phyloP scores from a whole-genome alignment of 2,329 filamentous ascomycete species.

The Alternaria brassicicola region DNA sequence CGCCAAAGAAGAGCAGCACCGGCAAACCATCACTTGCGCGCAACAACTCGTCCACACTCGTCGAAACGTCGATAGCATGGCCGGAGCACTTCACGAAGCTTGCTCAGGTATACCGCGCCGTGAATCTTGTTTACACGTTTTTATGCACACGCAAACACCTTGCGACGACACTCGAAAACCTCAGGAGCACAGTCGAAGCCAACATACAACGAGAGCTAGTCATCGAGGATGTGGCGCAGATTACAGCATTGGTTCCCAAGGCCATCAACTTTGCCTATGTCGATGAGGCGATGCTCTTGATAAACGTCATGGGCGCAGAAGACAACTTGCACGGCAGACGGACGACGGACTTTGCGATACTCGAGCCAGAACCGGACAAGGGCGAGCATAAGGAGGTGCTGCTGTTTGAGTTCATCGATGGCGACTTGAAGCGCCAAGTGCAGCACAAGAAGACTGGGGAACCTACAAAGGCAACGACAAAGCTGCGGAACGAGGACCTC shows the following conservation, averaged over 20 bases:
- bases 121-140: constrained; percentile 95
- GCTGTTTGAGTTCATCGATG: constrained; percentile 91
- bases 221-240: constrained; percentile 80
- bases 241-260: constrained; percentile 77
- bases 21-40: constrained; percentile 49
- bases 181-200: constrained; percentile 81
- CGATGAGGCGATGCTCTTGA: constrained; percentile 80
- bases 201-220: constrained; percentile 75
- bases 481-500: constrained; percentile 75
- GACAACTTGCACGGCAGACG: constrained; percentile 66
- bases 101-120: constrained; percentile 76
- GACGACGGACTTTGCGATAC: constrained; percentile 53
- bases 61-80: constrained; percentile 69
- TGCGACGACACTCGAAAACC: constrained; percentile 87
- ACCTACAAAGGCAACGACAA: constrained; percentile 69
- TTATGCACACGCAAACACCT: constrained; percentile 92
- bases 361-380: constrained; percentile 45
- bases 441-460: constrained; percentile 74
- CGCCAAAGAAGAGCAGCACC: constrained; percentile 46
- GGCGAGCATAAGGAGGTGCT: constrained; percentile 70
- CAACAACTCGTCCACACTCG: constrained; percentile 55
- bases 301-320: constrained; percentile 75
- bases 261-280: constrained; percentile 86
- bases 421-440: constrained; percentile 83
- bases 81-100: constrained; percentile 75